Base-by-base conservation (phyloP, 2,329 filamentous ascomycete species). In the Aspergillus brunneoviolaceus region DNA sequence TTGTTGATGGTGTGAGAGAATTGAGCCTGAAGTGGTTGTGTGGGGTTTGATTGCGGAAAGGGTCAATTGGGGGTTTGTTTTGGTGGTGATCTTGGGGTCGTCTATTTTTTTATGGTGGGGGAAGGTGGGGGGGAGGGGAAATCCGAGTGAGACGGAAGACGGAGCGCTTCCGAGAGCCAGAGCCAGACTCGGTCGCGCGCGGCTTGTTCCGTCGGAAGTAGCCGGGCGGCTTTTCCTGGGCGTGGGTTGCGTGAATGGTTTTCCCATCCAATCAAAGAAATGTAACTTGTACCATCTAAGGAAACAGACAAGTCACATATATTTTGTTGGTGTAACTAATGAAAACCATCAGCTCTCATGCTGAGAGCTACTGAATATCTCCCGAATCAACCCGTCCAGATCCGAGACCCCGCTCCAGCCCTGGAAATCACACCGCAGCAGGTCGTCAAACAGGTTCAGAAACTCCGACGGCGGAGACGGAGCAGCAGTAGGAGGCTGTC, bases 301-400 rank as follows among this genome's bases (percentile, higher is more conserved):
- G 7, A 9, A 9, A 29, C 27, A 7, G 27, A 1, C 27, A 29
- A 2, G 2, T 29, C 3, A 29, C 27, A 29, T 2, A 2, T 2
- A 29, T 10, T 10, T 1, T 7, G 27, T 29, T 29, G 27, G 7
- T 29, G 7, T 29, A 10, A 29, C 2, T 0, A 9, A 29, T 9
- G 33, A 16, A 35, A 35, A 2, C 33, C 27, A 7, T 54, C 21
- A 59, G 19, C 29, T 47, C 21, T 33, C 27, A 27, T 25, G n/a
- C 35, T 19, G 39, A 16, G 54, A 57, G 35, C 16, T 57, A 19
- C 58, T 63, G 51, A 72, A 69, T 4, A 72, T 55, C 25, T 71
- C 70, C 62, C 69, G 70, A 64, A 74, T 70, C 9, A 72, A 61
- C 39, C 64, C 66, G 55, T 72, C 72, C 49, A 73, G 69, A 51